Conservation (phyloP, 768 basidiomycete genomes). For the Neoboletus subvelutipes region DNA sequence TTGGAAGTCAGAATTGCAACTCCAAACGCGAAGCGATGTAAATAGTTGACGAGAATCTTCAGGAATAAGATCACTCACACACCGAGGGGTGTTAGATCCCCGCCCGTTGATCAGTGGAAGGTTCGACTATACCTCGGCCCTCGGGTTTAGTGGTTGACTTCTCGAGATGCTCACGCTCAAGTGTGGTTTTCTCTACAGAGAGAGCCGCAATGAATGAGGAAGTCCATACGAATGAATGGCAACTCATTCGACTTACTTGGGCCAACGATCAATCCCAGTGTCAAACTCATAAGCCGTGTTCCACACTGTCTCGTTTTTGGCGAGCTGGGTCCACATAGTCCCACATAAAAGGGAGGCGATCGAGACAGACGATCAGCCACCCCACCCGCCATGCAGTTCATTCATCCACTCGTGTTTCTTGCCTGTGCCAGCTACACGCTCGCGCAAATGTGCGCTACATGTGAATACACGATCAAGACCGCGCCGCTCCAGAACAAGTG, state of each 20-base stretch:
- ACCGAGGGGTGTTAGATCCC: neutral
- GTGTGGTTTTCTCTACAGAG: neutral
- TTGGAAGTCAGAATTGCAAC: neutral
- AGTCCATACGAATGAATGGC: neutral
- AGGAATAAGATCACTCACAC: neutral
- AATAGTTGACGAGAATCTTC: neutral
- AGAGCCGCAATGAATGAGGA: neutral
- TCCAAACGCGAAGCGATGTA: neutral
- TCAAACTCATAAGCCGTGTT: neutral
- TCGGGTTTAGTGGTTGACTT: neutral
- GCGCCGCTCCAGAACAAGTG: neutral
- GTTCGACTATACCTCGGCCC: neutral
- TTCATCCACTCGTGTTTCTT: neutral
- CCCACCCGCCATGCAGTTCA: neutral
- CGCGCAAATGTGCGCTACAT: neutral
- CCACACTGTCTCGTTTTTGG: neutral
- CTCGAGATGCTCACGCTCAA: neutral
- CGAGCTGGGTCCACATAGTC: neutral
- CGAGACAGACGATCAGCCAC: neutral
- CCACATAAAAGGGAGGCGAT: neutral
- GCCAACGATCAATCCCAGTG: neutral
- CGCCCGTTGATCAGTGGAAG: neutral
- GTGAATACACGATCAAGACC: neutral
- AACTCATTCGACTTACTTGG: neutral
- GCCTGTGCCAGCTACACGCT: neutral